Evolutionary conservation across 2,329 filamentous ascomycete genomes (phyloP), one percentile per base, ranked within the genome.

Genomic region (Parastagonospora avenae): DNA sequence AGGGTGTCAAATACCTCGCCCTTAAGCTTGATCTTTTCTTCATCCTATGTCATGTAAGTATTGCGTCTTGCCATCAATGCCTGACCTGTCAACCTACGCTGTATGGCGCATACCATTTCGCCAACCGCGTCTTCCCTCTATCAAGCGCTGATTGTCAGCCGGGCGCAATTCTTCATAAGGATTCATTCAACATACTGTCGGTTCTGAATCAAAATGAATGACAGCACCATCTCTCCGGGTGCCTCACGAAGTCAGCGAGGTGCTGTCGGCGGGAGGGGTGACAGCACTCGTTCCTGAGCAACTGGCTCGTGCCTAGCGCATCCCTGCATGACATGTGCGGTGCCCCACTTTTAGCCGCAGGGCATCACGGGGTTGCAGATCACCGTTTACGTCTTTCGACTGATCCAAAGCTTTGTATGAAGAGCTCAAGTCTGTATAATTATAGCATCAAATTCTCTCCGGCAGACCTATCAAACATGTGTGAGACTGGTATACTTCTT

Each of bases 91-190:
- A 40, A 74, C 81, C 74, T 75, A 85, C 83, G 77, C 87, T 95
- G 81, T 97, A 99, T 55, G 94, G 93, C 63, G 90, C 91, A 81
- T 99, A 99, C 93, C 93, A 99, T 80, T 99, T 99, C 60, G 94
- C 94, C 60, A 99, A 84, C 66, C 94, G 90, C 66, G 94, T 99
- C 81, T 99, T 99, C 78, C 94, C 94, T 84, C 93, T 97, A 63
- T 37, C 15, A 33, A 29, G 36, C 24, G 28, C 39, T 30, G 28
- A 27, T 7, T 24, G 44, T 63, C 46, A 63, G 57, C 40, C 28
- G 33, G 9, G 41, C 29, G 43, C 8, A 31, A 19, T 16, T 32
- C 8, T 6, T 37, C 28, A 15, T 28, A 28, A 16, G 48, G 45
- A 15, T 33, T 44, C 33, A 5, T 29, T 39, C 24, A 3, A 68